Evolutionary conservation across 805 yeast species (phyloP), one percentile per base, ranked within the genome.

Genomic region (Millerago galiae): DNA sequence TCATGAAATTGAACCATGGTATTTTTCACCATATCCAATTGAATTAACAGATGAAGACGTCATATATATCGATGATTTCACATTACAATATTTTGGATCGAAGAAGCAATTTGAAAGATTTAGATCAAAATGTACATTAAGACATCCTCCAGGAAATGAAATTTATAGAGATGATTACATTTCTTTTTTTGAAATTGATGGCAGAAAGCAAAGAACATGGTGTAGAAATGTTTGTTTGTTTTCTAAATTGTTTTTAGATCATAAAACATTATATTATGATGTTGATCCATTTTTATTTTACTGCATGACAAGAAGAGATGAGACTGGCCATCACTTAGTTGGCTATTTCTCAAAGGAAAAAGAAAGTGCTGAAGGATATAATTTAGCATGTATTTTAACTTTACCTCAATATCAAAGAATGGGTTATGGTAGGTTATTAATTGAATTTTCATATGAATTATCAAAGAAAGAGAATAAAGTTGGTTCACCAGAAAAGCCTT

Each of bases 121-220:
- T 66, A 72, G 98, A 56, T 62, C 77, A 24, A 93, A 93, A 59
- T 85, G 95, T 60, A 82, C 95, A 2, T 70, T 93, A 65, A 79
- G 83, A 59, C 98, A 91, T 57, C 99, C 99, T 1, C 99, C 99
- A 0, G 99, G 99, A 0, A 93, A 93, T 65, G 99, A 93, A 58
- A 90, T 93, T 17, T 93, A 93, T 62, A 71, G 99, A 38, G 98
- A 93, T 61, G 90, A 83, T 38, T 79, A 82, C 53, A 91, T 93
- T 32, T 86, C 96, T 14, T 93, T 93, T 60, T 93, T 91, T 72
- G 99, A 93, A 61, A 90, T 93, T 48, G 99, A 93, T 63, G 99
- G 99, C 10, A 71, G 96, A 44, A 84, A 85, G 52, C 99, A 93
- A 66, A 72, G 98, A 50, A 84, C 96, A 0, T 93, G 98, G 97